Evolutionary conservation across 768 basidiomycete species (phyloP), one percentile per base, ranked within the genome.

Genomic region (Boletus rufocinnamomeus): DNA sequence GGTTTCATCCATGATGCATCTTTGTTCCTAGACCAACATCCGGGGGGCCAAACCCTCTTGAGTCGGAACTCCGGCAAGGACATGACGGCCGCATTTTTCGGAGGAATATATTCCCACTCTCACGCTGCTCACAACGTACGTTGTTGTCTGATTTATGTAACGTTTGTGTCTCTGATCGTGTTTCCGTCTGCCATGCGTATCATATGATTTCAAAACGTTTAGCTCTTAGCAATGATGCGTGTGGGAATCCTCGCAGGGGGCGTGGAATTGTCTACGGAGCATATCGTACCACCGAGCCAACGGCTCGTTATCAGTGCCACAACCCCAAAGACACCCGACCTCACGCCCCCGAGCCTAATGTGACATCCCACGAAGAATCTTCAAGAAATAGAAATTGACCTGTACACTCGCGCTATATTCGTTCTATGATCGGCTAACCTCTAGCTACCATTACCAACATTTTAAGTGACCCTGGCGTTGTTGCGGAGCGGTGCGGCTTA

Each of bases 1-100:
- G 94, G 94, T 14, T 95, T 91, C 76, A 88, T 97, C 62, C 92
- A 95, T 70, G 93, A 96, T 62, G 83, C 86, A 21, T 82, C 88
- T 4, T 71, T 79, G 13, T 94, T 95, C 70, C 61, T 86, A 35
- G 85, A 88, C 55, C 79, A 84, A 53, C 91, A 93, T 75, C 94
- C 94, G 0, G 94, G 94, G 25, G 94, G 94, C 17, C 76, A 76
- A 41, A 67, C 75, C 40, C 66, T 89, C 52, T 74, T 97, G 65
- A 72, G 76, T 53, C 74, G 73, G 28, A 84, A 78, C 59, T 79
- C 86, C 17, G 93, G 93, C n/a, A 87, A 85, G 66, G 93, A 95
- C 62, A 86, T 89, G 69, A 93, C 93, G 0, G 81, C 88, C 1
- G 82, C 89, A 2, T 95, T 95, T 77, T 91, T 88, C 69, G 94